Evolutionary conservation across 192 early-diverging fungal species (phyloP).

Genomic region (Podila clonocystis): DNA sequence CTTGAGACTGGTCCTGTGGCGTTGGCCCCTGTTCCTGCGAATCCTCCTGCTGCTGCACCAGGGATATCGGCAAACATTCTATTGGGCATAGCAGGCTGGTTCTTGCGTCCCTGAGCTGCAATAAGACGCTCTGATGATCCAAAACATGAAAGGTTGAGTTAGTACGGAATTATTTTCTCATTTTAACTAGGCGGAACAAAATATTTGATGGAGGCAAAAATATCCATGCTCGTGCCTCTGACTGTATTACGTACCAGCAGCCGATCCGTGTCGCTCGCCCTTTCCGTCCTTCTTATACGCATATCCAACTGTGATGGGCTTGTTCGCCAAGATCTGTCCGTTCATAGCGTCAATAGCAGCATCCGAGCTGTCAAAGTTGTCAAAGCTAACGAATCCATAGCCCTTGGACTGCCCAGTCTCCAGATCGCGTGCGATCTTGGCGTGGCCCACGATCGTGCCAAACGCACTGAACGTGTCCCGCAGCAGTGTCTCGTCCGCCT

Average conservation of each 20-base stretch:
- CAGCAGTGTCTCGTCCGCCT: conserved; percentile 90
- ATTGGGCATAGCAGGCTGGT: conserved; percentile 73
- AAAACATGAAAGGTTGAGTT: neutral
- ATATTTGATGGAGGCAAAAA: neutral
- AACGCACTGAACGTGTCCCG: conserved; percentile 97
- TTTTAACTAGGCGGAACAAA: neutral
- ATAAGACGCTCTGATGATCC: conserved; percentile 81
- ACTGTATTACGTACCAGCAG: conserved; percentile 68
- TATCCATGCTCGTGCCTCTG: no score
- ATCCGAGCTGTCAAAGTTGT: conserved; percentile 96
- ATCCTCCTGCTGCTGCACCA: conserved; percentile 34
- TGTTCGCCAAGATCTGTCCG: conserved; percentile 95
- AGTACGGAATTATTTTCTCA: neutral
- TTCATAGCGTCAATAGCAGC: conserved; percentile 99
- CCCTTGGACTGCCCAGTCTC: conserved; percentile 90
- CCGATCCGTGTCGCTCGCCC: conserved; percentile 96
- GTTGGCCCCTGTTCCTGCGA: conserved; percentile 45
- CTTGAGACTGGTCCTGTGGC: conserved; percentile 19
- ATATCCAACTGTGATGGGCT: conserved; percentile 89
- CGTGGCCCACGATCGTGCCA: conserved; percentile 79
- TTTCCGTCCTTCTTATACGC: conserved; percentile 99
- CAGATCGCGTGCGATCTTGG: conserved; percentile 82
- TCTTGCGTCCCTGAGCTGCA: conserved; percentile 89
- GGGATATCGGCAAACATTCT: conserved; percentile 73
- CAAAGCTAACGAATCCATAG: conserved; percentile 92